Base-by-base conservation (phyloP, 768 basidiomycete genomes). In the Suillus subaureus region DNA sequence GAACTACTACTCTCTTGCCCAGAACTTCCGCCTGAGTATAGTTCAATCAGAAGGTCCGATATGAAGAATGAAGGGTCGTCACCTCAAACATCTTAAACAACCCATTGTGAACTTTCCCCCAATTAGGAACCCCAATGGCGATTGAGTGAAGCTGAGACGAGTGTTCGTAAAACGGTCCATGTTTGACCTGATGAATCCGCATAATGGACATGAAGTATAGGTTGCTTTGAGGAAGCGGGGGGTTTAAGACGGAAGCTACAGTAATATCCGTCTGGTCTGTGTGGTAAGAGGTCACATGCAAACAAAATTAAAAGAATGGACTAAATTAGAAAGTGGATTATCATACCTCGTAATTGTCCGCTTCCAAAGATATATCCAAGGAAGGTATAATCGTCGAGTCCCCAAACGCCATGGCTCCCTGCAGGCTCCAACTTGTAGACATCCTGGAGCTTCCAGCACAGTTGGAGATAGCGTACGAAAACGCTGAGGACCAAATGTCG, bases 401-500 rank as follows among this genome's bases (percentile, higher is more conserved):
- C 97, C 97, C 97, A 99, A 0, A 98, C 97, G 5, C 97, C 97
- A 74, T 98, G 96, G 68, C 93, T 96, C 9, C 97, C 97, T 3
- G 97, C 97, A 6, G 96, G 96, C 77, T 98, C 97, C 12, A 99
- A 87, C 58, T 83, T 87, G 75, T 98, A 99, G 39, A 87, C 85
- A 68, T 95, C 92, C 74, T 98, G 96, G 18, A 98, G 82, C 64
- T 84, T 85, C 87, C 93, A 96, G 67, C 91, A 92, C 40, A 98
- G 82, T 40, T 83, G 82, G 51, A 96, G 79, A 74, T 99, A 99
- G 52, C 91, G 87, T 33, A 85, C 73, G 70, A 93, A 94, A 15
- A 94, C 80, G n/a, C 70, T 73, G n/a, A 92, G 76, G 16, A 85
- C 83, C 26, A 87, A 64, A 23, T 79, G 75, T 8, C 88, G 85